Conservation (phyloP, 2,329 filamentous ascomycete genomes). For the Diaporthe ampelina region DNA sequence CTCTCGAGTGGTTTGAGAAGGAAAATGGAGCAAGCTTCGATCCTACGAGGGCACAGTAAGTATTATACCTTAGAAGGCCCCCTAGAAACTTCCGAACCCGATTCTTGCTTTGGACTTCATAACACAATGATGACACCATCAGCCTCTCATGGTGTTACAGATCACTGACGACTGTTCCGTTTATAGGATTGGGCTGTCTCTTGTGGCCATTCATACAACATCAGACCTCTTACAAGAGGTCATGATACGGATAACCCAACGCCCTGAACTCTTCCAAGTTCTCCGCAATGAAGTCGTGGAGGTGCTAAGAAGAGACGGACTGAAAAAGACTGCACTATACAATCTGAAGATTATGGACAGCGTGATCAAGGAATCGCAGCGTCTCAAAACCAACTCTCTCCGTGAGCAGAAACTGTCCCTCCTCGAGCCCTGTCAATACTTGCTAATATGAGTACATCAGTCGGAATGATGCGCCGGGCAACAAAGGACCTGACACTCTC, state of each 20-base stretch:
- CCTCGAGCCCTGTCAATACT: not conserved
- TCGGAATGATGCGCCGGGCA: conserved; percentile 28
- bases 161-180: no score
- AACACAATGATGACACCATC: not conserved
- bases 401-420: not conserved
- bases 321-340: conserved; percentile 53
- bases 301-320: conserved; percentile 51
- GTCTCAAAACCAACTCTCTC: conserved; percentile 42
- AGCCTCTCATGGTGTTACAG: no score
- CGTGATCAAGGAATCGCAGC: conserved; percentile 55
- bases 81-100: no score
- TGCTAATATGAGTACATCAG: not conserved
- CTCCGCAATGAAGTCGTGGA: conserved; percentile 58
- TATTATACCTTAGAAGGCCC: no score
- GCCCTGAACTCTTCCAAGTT: conserved; percentile 56
- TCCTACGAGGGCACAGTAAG: conserved; percentile 50
- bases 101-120: no score
- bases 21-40: conserved; percentile 49
- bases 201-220: conserved; percentile 59
- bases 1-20: conserved; percentile 58
- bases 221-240: conserved; percentile 53
- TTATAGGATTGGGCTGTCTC: conserved; percentile 48
- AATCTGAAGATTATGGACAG: conserved; percentile 58
- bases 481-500: conserved; percentile 40
- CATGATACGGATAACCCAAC: conserved; percentile 55